Evolutionary conservation across 1,284 basidiomycete genomes (phyloP).

Genomic region (Schizopora paradoxa): DNA sequence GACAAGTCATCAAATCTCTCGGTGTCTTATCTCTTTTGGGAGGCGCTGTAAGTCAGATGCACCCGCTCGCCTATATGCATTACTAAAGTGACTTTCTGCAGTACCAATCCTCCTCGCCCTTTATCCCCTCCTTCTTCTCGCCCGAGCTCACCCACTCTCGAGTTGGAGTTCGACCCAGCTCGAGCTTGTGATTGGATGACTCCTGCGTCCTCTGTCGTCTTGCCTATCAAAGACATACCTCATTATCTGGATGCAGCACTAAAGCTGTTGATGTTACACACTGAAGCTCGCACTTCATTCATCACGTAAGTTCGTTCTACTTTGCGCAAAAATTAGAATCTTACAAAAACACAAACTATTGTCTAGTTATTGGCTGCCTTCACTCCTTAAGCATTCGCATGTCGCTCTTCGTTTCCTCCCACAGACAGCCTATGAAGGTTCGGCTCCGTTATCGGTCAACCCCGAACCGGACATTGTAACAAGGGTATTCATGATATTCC

Average conservation of each 20-base stretch:
- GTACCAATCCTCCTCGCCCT: slow-evolving; percentile 6
- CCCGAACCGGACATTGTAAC: slow-evolving; percentile 39
- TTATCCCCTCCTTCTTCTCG: slow-evolving; percentile 2
- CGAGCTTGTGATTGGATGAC: slow-evolving; percentile 14
- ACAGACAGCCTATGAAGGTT: slow-evolving; percentile 35
- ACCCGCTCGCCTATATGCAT: not conserved
- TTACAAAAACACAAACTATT: slow-evolving; percentile 1
- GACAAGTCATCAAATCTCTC: slow-evolving; percentile 22
- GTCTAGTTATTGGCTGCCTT: slow-evolving; percentile 40
- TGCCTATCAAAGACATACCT: slow-evolving; percentile 26
- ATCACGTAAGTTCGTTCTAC: slow-evolving; percentile 29
- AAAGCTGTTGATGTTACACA: slow-evolving; percentile 32
- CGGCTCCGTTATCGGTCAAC: slow-evolving; percentile 33
- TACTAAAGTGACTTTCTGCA: not conserved
- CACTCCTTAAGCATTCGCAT: slow-evolving; percentile 33
- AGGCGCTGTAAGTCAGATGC: slow-evolving; percentile 23
- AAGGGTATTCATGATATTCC: slow-evolving; percentile 44
- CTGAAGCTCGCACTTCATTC: slow-evolving; percentile 39
- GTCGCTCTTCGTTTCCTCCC: slow-evolving; percentile 42
- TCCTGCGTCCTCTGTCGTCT: slow-evolving; percentile 27
- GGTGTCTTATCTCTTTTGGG: slow-evolving; percentile 33
- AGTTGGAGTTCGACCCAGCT: not conserved
- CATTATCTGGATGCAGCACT: slow-evolving; percentile 34
- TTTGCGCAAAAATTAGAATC: not conserved
- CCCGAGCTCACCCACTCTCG: not conserved